Base-by-base conservation (phyloP, 2,329 filamentous ascomycete species). In the Colletotrichum gloeosporioides region DNA sequence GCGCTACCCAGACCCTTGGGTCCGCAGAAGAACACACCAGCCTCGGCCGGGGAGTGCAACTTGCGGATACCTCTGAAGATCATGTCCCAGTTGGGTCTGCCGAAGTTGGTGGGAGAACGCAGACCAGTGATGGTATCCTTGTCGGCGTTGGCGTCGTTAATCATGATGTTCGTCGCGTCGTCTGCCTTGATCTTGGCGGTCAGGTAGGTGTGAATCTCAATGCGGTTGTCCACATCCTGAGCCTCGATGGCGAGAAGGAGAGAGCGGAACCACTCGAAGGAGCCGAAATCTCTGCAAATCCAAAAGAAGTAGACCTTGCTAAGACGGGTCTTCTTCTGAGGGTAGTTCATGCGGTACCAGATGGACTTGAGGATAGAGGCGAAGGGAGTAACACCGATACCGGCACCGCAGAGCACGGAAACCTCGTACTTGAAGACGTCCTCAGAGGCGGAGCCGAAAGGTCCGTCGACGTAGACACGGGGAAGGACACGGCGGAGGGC, bases 261-360 rank as follows among this genome's bases (percentile, higher is more conserved):
- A 31, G 94, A 96, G 66, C 95, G 91, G 89, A 97, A 97, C 95
- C 95, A 98, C 88, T 97, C 95, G 81, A 97, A 96, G 0, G 94
- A 95, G 39, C 93, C 95, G 82, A 96, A 96, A 85, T 97, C 95
- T 84, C 95, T 91, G 88, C 95, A 96, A 78, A 97, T 93, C 95
- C 95, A 97, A 90, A 97, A 96, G 88, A 97, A 97, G 88, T 97
- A 98, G 29, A 98, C 95, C 85, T 97, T 98, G 81, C 93, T 90
- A 59, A 98, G 89, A 6, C 94, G 90, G 4, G 94, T 96, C 86
- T 94, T 94, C 85, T 93, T 92, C 83, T 95, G 93, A 4, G 94
- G 94, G 85, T 95, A 96, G 89, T 96, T 96, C 93, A 96, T 96
- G 66, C 95, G 92, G 88, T 97, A 98, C 95, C 95, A 98, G 86